Percentiles rank a stretch among this genome's conserved stretches.
Conservation (phyloP, 441 rosid genomes). For the Monsonia emarginata region DNA sequence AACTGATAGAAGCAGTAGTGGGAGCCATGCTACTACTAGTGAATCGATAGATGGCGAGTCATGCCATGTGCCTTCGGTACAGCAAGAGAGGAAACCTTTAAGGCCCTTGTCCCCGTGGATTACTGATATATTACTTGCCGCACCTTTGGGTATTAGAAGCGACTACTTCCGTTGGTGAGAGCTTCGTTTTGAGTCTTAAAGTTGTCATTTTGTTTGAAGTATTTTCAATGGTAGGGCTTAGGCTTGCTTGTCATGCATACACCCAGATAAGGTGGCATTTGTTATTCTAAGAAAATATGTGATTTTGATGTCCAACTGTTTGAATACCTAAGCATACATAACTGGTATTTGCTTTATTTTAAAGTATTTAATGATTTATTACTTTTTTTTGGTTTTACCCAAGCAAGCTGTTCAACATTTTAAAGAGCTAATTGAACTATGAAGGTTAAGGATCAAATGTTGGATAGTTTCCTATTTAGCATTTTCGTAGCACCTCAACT, state of each 20-base stretch:
- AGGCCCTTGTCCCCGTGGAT: constrained; percentile 98
- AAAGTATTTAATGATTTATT: too few relatives aligned
- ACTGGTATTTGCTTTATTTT: too few relatives aligned
- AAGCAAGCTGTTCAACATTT: too few relatives aligned
- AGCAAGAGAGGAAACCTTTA: constrained; percentile 71
- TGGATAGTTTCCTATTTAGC: too few relatives aligned
- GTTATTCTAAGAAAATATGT: neutral
- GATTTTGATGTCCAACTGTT: neutral
- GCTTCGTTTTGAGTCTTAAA: constrained; percentile 5
- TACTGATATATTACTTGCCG: constrained; percentile 86
- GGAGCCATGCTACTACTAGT: constrained; percentile 36
- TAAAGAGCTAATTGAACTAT: too few relatives aligned
- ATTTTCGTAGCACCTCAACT: too few relatives aligned
- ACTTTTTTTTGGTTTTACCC: too few relatives aligned
- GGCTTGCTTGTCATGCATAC: neutral
- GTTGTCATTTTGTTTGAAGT: neutral
- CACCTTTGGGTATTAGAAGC: constrained; percentile 88
- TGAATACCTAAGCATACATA: neutral
- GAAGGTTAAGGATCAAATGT: too few relatives aligned
- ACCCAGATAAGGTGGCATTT: neutral
- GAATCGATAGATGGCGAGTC: constrained; percentile 35
- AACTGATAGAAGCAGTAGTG: constrained; percentile 38
- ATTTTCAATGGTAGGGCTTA: neutral
- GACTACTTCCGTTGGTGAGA: constrained; percentile 97
- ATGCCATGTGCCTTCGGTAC: constrained; percentile 33